These are phyloP conservation scores for Phaeomoniella chlamydospora DNA, from an alignment of 2,329 filamentous ascomycete genomes.

Conservation along the genomic window DNA sequence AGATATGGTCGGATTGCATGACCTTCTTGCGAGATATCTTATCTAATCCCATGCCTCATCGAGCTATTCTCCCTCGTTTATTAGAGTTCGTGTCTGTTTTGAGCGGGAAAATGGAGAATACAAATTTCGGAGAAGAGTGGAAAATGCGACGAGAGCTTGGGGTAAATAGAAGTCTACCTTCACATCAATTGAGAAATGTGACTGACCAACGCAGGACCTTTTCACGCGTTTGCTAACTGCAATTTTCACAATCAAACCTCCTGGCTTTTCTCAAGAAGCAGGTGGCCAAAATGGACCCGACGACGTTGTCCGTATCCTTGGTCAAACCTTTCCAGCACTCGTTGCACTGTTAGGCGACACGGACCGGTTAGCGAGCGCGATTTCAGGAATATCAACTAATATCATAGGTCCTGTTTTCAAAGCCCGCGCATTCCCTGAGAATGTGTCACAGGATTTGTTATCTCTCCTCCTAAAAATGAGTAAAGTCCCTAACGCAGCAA, in stretches of 20 bases:
- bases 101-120: slow-evolving; percentile 93
- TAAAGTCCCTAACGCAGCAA: slow-evolving; percentile 64
- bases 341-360: slow-evolving; percentile 71
- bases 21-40: slow-evolving; percentile 80
- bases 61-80: slow-evolving; percentile 73
- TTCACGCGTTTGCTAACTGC: slow-evolving; percentile 79
- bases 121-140: slow-evolving; percentile 86
- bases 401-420: slow-evolving; percentile 71
- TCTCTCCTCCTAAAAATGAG: slow-evolving; percentile 63
- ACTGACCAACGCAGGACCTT: slow-evolving; percentile 49
- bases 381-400: slow-evolving; percentile 67
- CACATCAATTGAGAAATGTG: background rate
- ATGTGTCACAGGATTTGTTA: slow-evolving; percentile 58
- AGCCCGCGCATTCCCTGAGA: slow-evolving; percentile 75
- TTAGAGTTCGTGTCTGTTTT: slow-evolving; percentile 81
- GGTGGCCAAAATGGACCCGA: slow-evolving; percentile 32
- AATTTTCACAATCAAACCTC: slow-evolving; percentile 80
- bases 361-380: slow-evolving; percentile 67
- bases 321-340: slow-evolving; percentile 63
- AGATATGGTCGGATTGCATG: slow-evolving; percentile 93
- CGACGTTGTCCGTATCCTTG: slow-evolving; percentile 68
- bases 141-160: slow-evolving; percentile 84
- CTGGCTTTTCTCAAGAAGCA: slow-evolving; percentile 42
- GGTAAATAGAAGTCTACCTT: slow-evolving; percentile 51
- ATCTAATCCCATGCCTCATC: slow-evolving; percentile 85